These are phyloP conservation scores for Lasiosphaeria ovina DNA, from an alignment of 495 filamentous ascomycete genomes.

Conservation along the genomic window DNA sequence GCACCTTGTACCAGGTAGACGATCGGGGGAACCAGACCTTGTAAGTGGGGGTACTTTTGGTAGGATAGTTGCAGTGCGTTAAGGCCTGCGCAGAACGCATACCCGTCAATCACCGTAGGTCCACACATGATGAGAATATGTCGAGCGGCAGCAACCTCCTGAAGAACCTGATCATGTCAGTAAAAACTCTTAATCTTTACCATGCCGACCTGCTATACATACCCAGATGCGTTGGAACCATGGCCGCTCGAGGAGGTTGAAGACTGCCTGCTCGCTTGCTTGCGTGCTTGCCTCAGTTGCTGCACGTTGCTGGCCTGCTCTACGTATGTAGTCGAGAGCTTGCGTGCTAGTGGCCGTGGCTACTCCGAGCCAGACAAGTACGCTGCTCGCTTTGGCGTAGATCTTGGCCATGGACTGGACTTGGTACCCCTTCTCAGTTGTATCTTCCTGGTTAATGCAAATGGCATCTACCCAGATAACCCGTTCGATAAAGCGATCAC, in stretches of 20 bases:
- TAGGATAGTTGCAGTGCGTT: conserved; percentile 3
- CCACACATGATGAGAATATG: conserved; percentile 9
- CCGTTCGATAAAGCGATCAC: background rate
- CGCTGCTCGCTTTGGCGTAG: conserved; percentile 32
- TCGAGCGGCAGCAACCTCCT: conserved; percentile 10
- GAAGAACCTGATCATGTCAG: too few relatives aligned
- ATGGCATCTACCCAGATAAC: background rate
- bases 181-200: too few relatives aligned
- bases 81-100: conserved; percentile 7
- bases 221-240: conserved; percentile 12
- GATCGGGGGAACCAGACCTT: conserved; percentile 16
- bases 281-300: background rate
- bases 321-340: conserved; percentile 22
- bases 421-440: conserved; percentile 19
- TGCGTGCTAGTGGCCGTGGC: conserved; percentile 22
- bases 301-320: background rate
- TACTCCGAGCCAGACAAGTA: conserved; percentile 41
- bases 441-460: conserved; percentile 17
- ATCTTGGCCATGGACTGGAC: conserved; percentile 33
- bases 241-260: background rate
- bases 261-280: background rate
- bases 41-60: background rate
- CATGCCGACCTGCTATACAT: background rate
- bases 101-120: conserved; percentile 2
- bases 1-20: conserved; percentile 28